A percentile compares a stretch with the other conserved stretches of the same genome.
Conservation (phyloP, 2,329 filamentous ascomycete species). For the Ophiostoma ulmi region DNA sequence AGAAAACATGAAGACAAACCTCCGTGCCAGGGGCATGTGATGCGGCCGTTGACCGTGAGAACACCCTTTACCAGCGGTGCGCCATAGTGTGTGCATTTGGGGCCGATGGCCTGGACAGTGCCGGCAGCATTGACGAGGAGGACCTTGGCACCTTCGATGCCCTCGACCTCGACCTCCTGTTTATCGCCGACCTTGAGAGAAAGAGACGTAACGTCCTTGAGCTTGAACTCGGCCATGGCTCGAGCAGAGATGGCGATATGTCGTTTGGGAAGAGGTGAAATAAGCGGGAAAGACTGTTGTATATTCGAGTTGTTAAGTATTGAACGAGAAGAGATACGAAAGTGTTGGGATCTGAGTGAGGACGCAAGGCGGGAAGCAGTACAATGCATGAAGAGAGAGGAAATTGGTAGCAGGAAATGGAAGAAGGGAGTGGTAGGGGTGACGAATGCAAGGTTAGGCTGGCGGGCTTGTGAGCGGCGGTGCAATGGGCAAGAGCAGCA, state of each 20-base stretch:
- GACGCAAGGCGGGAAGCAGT: constrained; percentile 22
- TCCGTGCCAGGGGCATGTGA: constrained; percentile 96
- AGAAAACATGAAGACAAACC: constrained; percentile 46
- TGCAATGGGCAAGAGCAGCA: not conserved
- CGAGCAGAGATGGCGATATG: constrained; percentile 26
- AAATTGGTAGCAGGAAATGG: constrained; percentile 12
- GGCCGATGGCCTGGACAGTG: constrained; percentile 70
- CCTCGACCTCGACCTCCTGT: constrained; percentile 84
- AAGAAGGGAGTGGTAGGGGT: not conserved
- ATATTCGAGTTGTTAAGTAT: not conserved
- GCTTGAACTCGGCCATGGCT: constrained; percentile 56
- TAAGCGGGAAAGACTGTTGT: not conserved
- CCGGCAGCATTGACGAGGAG: constrained; percentile 74
- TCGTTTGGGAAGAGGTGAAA: not conserved
- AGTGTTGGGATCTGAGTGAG: not conserved
- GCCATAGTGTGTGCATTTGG: constrained; percentile 84
- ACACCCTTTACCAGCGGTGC: constrained; percentile 85
- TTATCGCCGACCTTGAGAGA: constrained; percentile 76
- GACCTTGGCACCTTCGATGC: constrained; percentile 78
- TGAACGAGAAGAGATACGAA: constrained; percentile 23
- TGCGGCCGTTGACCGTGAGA: constrained; percentile 69
- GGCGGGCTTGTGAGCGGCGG: not conserved
- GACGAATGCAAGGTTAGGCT: not conserved
- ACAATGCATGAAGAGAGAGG: constrained; percentile 24
- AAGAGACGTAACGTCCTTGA: constrained; percentile 72